Base-by-base conservation (phyloP, 768 basidiomycete genomes). In the Ramaria sp. region DNA sequence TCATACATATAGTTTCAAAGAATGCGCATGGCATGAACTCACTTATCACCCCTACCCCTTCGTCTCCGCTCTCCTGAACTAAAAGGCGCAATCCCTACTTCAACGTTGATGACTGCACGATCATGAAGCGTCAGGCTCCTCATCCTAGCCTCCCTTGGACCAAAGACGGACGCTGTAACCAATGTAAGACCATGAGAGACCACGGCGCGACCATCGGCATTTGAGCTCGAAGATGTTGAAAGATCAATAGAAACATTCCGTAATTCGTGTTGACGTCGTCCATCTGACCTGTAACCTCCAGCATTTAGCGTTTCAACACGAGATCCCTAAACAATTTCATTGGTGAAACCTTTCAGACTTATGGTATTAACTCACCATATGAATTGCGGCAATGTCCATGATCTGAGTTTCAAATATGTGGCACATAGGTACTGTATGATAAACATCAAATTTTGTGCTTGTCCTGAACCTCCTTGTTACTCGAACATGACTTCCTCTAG, bases 101-200 rank as follows among this genome's bases (percentile, higher is more conserved):
- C 92, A 20, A 99, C 93, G 58, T 85, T 89, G 65, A 99, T 76
- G 52, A 79, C 80, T 20, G 90, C 95, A 36, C 88, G 81, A 69
- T 98, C 91, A 61, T 94, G 88, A 30, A 86, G 72, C 3, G 85
- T 84, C 50, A 87, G 80, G 0, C 84, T 85, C 48, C 90, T 77
- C 68, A 82, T 73, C 65, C 82, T 86, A 1, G 88, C 84, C 69
- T 99, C 96, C 59, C 91, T 72, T 0, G 96, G 96, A 0, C 96
- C 96, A 67, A 88, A 89, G 0, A 98, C 90, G 49, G 87, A 83
- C 18, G 88, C 87, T 15, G 83, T 72, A 7, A 96, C 91, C 56
- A 88, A 81, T 0, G 96, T 97, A 30, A 98, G 76, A 1, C 96
- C 96, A 65, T 97, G 94, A 3, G 82, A 77, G 60, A 95, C 78